Percentiles rank a stretch among this genome's conserved stretches.
phyloP scores from a whole-genome alignment of 371 early-diverging fungal species.

The Mucor racemosus region DNA sequence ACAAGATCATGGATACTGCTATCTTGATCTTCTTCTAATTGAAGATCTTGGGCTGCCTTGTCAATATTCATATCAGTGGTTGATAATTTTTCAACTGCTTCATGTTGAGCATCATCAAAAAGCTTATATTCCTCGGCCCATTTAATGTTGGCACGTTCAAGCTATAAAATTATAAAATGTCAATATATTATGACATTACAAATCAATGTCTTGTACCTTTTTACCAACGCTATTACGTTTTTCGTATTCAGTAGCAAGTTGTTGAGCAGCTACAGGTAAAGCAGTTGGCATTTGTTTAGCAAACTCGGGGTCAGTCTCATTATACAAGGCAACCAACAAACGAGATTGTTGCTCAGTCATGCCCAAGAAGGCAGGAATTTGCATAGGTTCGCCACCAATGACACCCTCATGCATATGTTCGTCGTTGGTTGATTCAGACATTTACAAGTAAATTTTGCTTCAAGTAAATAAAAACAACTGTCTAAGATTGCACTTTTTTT shows the following conservation, averaged over 20 bases:
- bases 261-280: constrained; percentile 61
- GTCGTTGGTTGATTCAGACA: not conserved
- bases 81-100: constrained; percentile 55
- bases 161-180: too few relatives aligned
- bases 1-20: constrained; percentile 55
- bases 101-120: constrained; percentile 58
- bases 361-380: constrained; percentile 59
- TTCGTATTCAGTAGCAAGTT: constrained; percentile 56
- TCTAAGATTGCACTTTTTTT: not conserved
- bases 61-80: constrained; percentile 58
- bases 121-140: constrained; percentile 54
- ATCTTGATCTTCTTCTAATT: constrained; percentile 34
- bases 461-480: not conserved
- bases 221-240: constrained; percentile 61
- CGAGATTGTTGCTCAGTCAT: constrained; percentile 61
- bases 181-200: too few relatives aligned
- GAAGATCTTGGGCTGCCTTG: constrained; percentile 53
- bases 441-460: not conserved
- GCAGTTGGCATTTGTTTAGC: constrained; percentile 61
- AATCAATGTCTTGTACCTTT: constrained; percentile 40
- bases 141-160: constrained; percentile 53
- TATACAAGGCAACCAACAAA: constrained; percentile 61
- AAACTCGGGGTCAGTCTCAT: constrained; percentile 63
- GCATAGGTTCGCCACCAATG: constrained; percentile 19
- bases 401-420: constrained; percentile 13